These are phyloP conservation scores for Macadamia integrifolia DNA, from an alignment of 164 flowering plant genomes.

Conservation along the genomic window DNA sequence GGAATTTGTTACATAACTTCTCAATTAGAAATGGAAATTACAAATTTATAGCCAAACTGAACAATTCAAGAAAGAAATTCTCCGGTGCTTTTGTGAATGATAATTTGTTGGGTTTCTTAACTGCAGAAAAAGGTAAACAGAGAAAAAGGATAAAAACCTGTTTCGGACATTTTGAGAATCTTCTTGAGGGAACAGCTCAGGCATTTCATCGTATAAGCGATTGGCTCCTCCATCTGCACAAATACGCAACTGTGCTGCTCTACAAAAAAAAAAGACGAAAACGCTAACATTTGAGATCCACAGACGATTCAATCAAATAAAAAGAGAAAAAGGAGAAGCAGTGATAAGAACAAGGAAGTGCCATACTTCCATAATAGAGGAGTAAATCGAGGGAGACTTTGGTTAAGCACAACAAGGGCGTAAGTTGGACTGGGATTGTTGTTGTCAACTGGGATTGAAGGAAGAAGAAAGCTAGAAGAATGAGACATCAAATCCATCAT, in stretches of 20 bases:
- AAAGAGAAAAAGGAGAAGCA: background rate
- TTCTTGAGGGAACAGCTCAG: constrained; percentile 51
- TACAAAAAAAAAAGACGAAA: constrained; percentile 29
- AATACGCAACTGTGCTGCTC: constrained; percentile 72
- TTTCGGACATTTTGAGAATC: constrained; percentile 49
- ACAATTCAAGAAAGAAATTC: no score
- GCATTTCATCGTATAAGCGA: constrained; percentile 79
- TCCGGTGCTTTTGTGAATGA: no score
- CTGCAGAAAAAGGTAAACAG: no score
- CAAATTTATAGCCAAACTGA: no score
- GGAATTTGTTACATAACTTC: no score
- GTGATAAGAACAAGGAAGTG: constrained; percentile 14
- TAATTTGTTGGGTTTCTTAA: no score
- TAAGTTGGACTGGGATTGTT: constrained; percentile 30
- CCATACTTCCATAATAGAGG: constrained; percentile 89
- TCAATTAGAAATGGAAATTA: no score
- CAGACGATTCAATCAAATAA: background rate
- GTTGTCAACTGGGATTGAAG: constrained; percentile 29
- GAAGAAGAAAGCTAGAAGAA: constrained; percentile 70
- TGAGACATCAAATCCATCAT: constrained; percentile 61
- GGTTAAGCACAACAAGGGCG: constrained; percentile 88
- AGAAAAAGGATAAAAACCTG: constrained; percentile 35
- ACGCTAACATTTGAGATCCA: background rate
- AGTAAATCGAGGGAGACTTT: constrained; percentile 70
- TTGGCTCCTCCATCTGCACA: constrained; percentile 99